Evolutionary conservation across 176 grass and related monocot genomes (phyloP), one percentile per base, ranked within the genome.

Genomic region (Hordeum marinum): DNA sequence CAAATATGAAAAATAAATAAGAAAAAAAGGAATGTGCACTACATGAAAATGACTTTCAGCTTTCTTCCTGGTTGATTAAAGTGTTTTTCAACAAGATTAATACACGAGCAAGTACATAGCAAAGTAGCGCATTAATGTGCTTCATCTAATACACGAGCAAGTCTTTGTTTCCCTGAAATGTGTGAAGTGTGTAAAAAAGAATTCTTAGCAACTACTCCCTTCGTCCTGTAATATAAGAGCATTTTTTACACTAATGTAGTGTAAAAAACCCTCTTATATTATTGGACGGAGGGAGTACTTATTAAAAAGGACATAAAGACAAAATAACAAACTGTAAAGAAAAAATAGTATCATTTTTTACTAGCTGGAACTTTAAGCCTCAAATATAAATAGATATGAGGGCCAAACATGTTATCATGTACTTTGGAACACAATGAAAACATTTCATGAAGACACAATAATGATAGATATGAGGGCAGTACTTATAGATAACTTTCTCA

Each of bases 401-500:
- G 6, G 36, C 6, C 6, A 6, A 37, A 37, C 36, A 81, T 50
- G 26, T 66, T 50, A 50, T 25, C 24, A 66, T 86, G n/a, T 41
- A 39, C 32, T 52, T 86, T 82, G 61, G 78, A 24, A 85, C 60
- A 37, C 26, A n/a, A 65, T 65, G 3, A 63, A 75, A 55, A 50
- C 76, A 78, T 23, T 72, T 23, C 60, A 90, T 77, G 27, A 85
- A 81, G 37, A 66, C 15, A 37, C 43, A 85, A 63, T 11, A 58
- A 45, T 59, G 13, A 59, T 63, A 59, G 42, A 59, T 62, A 85
- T 61, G 25, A 48, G 60, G 14, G 32, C 32, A 75, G 7, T 48
- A 87, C 90, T 94, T 89, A 93, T 92, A 31, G 95, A 66, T 77
- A 97, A 77, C 84, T 93, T 97, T 55, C 95, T 92, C 72, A 97